Evolutionary conservation across 306 rosid species (phyloP).

Genomic region (Vachellia pachyceras): DNA sequence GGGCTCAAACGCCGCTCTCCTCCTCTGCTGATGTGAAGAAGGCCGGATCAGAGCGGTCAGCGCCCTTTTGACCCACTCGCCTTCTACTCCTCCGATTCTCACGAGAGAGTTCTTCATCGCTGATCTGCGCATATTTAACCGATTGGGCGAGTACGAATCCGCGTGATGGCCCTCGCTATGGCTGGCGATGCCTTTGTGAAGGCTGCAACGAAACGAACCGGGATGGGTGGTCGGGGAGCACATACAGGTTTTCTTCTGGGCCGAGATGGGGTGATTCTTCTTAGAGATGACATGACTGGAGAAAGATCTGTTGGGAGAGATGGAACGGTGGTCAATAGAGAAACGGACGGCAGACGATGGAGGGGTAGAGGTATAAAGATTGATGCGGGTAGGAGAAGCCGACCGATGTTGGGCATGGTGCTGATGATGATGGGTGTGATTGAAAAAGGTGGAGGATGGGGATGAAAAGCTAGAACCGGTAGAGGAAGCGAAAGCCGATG

Average conservation of each 20-base stretch:
- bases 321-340: constrained; percentile 74
- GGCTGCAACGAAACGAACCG: constrained; percentile 91
- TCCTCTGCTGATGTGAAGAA: constrained; percentile 66
- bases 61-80: constrained; percentile 93
- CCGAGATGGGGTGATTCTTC: constrained; percentile 63
- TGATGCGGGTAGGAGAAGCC: constrained; percentile 84
- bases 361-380: constrained; percentile 50
- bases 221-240: constrained; percentile 95
- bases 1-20: constrained; percentile 65
- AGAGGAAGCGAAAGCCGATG: constrained; percentile 65
- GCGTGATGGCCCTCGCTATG: constrained; percentile 32
- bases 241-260: constrained; percentile 76
- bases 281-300: constrained; percentile 58
- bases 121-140: constrained; percentile 90
- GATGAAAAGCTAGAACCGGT: constrained; percentile 62
- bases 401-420: constrained; percentile 59
- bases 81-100: constrained; percentile 91
- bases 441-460: constrained; percentile 57
- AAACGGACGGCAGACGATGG: constrained; percentile 69
- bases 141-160: constrained; percentile 55
- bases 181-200: constrained; percentile 60
- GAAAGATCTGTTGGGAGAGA: constrained; percentile 80
- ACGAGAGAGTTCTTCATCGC: constrained; percentile 96
- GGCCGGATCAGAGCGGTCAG: constrained; percentile 88
- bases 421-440: constrained; percentile 32